Evolutionary conservation across 441 rosid genomes (phyloP), one percentile per base, ranked within the genome.

Genomic region (Lepidium campestre): DNA sequence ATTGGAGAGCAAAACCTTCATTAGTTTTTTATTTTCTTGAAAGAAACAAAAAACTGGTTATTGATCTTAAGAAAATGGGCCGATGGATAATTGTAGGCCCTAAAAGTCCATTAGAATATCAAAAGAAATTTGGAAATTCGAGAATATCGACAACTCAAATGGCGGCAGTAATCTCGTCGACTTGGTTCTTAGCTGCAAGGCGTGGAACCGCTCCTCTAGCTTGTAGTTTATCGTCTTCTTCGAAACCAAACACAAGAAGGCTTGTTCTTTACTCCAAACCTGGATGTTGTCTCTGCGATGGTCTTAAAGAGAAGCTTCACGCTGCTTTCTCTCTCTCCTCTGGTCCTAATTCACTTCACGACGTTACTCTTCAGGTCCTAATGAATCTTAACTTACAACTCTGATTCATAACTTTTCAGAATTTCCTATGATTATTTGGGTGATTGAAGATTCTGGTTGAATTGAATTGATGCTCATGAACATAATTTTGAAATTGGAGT

Each of bases 211-310:
- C 64, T n/a, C 75, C 75, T 68, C 75, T 44, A 20, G 52, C 70
- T 19, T 68, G 83, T 42, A 66, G 68, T 34, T 57, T 74, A 0
- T 57, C 62, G 9, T 71, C 81, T 27, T 74, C 83, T 13, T 72
- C 83, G 3, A 11, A 52, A 6, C 20, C 77, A 1, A 72, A 72
- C 22, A 6, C 83, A 5, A 83, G 86, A 57, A 87, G 65, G 59
- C 83, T 87, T 36, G 78, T 90, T 18, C 84, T 90, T 12, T 93
- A 90, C 80, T 86, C 96, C 3, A 87, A 87, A 73, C 95, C 96
- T 10, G 98, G 87, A 3, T 90, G 96, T 77, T 90, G 91, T 78
- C 84, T 89, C 81, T 93, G 98, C 72, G 96, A 90, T 73, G 96
- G 96, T 36, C 93, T 93, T 71, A 93, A 93, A 74, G 96, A 89